phyloP scores from a whole-genome alignment of 305 asterid species.

The Fraxinus paxiana region DNA sequence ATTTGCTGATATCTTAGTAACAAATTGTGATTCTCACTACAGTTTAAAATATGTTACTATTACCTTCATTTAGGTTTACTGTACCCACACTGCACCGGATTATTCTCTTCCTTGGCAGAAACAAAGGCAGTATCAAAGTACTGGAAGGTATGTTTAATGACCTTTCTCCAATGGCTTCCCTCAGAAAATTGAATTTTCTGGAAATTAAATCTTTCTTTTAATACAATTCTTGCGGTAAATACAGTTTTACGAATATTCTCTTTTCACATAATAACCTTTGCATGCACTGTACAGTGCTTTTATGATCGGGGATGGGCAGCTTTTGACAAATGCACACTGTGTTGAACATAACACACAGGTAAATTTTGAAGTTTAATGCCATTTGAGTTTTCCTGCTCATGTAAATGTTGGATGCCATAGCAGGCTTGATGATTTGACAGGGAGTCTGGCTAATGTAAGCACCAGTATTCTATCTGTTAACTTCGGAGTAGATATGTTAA shows the following conservation, averaged over 20 bases:
- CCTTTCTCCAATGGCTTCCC: conserved; percentile 13
- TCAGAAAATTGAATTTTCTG: conserved; percentile 4
- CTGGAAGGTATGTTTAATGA: conserved; percentile 76
- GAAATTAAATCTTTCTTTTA: background rate
- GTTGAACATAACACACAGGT: conserved; percentile 86
- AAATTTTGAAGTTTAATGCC: conserved; percentile 6
- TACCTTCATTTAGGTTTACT: conserved; percentile 57
- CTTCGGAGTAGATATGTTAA: background rate
- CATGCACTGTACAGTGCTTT: conserved; percentile 60
- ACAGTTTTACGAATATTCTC: background rate
- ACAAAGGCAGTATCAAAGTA: conserved; percentile 86
- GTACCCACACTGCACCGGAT: conserved; percentile 93
- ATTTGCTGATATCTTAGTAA: background rate
- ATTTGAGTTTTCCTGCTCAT: background rate
- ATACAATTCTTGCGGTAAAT: background rate
- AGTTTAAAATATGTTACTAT: background rate
- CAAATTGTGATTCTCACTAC: background rate
- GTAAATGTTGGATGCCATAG: background rate
- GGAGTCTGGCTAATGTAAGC: conserved; percentile 5
- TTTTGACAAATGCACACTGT: conserved; percentile 92
- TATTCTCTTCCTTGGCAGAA: conserved; percentile 99
- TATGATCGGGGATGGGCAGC: conserved; percentile 82
- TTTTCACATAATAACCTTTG: background rate
- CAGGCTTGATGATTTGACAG: conserved; percentile 16
- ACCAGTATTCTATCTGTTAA: background rate